Evolutionary conservation across 768 basidiomycete genomes (phyloP), one percentile per base, ranked within the genome.

Genomic region (Pleurotus ostreatus): DNA sequence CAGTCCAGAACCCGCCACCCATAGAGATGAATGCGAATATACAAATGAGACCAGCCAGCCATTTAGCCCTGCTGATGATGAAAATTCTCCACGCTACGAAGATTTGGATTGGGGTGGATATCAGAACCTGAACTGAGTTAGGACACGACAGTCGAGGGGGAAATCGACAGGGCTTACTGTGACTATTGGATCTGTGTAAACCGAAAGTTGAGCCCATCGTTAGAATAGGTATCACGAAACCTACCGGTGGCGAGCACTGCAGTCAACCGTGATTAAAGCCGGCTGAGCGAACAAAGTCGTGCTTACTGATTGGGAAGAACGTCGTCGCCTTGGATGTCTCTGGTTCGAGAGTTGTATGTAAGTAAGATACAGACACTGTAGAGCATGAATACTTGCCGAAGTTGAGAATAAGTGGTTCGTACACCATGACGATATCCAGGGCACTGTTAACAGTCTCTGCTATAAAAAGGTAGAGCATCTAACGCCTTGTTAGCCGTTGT

Each of bases 201-300:
- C 30, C 1, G 11, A 11, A 30, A 30, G 11, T 30, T 30, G 30
- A 30, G 30, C 11, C 30, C 7, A 9, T 9, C 11, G 30, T 30
- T 9, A 30, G 7, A 30, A 8, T 8, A 8, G 8, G 30, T 9
- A 2, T 30, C 30, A 9, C 7, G 23, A 38, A 55, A 22, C 67
- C 59, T 46, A 71, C 70, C 69, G 30, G 62, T 59, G n/a, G 71
- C 64, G 49, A 72, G 64, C 41, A 70, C 71, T 72, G 55, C 13
- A 51, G 5, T 37, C 34, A 26, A 18, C 38, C 34, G 49, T 37
- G 40, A 45, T 41, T 25, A n/a, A 20, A 15, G 34, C 18, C 23
- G 8, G 30, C 25, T 16, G 25, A 34, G 30, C 6, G 55, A 23
- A 7, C 22, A 49, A 46, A 45, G 8, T 30, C 30, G 12, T 20